These are phyloP conservation scores for Diaporthe aspalathi DNA, from an alignment of 2,329 filamentous ascomycete genomes.

Conservation along the genomic window DNA sequence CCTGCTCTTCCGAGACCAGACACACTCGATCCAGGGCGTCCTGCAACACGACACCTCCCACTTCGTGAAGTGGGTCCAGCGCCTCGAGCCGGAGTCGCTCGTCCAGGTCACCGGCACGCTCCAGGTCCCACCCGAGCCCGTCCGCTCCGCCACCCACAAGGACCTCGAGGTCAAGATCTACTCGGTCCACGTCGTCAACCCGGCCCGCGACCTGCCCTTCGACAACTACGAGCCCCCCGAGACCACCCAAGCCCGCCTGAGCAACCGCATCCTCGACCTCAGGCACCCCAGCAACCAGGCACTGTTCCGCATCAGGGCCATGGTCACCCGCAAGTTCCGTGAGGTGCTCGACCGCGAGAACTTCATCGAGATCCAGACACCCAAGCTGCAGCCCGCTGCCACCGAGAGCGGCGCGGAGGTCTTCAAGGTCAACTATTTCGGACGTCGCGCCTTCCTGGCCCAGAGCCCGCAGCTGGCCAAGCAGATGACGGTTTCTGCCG, in stretches of 20 bases:
- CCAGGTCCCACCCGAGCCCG: constrained; percentile 77
- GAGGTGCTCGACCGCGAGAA: constrained; percentile 77
- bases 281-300: constrained; percentile 88
- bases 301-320: constrained; percentile 88
- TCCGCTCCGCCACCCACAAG: constrained; percentile 81
- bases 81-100: constrained; percentile 81
- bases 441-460: constrained; percentile 84
- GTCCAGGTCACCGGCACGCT: constrained; percentile 81
- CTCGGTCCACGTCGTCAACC: constrained; percentile 63
- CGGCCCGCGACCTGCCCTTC: constrained; percentile 61
- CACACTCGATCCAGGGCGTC: constrained; percentile 86
- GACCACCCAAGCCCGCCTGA: constrained; percentile 72
- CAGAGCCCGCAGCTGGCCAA: constrained; percentile 94
- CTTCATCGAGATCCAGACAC: constrained; percentile 94
- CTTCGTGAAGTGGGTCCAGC: constrained; percentile 90
- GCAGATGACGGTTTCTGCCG: constrained; percentile 90
- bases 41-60: constrained; percentile 62
- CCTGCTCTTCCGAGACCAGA: constrained; percentile 86
- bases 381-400: constrained; percentile 89
- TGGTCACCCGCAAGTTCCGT: constrained; percentile 84
- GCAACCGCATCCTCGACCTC: constrained; percentile 83
- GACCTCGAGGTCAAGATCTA: constrained; percentile 79
- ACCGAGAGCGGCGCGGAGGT: constrained; percentile 93
- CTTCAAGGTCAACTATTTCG: constrained; percentile 93
- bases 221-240: constrained; percentile 61